Evolutionary conservation across 2,329 filamentous ascomycete species (phyloP).

Genomic region (Sporothrix luriei): DNA sequence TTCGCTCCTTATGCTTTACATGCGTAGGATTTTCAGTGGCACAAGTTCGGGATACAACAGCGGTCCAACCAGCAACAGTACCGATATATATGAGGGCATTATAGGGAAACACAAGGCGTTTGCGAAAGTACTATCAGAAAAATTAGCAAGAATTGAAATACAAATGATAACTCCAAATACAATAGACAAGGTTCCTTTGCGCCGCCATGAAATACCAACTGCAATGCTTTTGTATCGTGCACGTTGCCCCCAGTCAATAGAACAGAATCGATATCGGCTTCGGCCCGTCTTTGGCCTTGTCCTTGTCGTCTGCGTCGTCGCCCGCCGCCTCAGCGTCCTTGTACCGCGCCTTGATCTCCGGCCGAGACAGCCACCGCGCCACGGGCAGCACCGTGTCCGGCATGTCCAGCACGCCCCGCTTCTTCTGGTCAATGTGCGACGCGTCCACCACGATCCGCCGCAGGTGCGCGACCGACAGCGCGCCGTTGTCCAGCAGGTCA

Average conservation of each 20-base stretch:
- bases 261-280: conserved; percentile 58
- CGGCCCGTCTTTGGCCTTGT: conserved; percentile 37
- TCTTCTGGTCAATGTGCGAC: conserved; percentile 92
- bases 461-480: conserved; percentile 69
- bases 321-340: conserved; percentile 31
- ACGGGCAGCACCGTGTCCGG: conserved; percentile 85
- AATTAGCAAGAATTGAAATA: neutral
- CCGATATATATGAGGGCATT: neutral
- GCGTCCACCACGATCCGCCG: conserved; percentile 85
- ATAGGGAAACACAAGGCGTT: neutral
- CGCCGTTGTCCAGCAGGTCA: conserved; percentile 79
- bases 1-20: neutral
- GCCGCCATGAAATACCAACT: neutral
- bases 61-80: neutral
- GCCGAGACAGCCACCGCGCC: conserved; percentile 69
- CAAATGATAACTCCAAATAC: neutral
- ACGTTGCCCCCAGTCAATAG: conserved; percentile 22
- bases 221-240: neutral
- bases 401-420: conserved; percentile 92
- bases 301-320: conserved; percentile 23
- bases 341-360: conserved; percentile 69
- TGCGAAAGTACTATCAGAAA: neutral
- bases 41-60: neutral
- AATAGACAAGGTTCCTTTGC: neutral
- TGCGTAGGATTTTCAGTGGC: neutral